phyloP scores from a whole-genome alignment of 495 filamentous ascomycete genomes.

The Penicillium ochrochloron region DNA sequence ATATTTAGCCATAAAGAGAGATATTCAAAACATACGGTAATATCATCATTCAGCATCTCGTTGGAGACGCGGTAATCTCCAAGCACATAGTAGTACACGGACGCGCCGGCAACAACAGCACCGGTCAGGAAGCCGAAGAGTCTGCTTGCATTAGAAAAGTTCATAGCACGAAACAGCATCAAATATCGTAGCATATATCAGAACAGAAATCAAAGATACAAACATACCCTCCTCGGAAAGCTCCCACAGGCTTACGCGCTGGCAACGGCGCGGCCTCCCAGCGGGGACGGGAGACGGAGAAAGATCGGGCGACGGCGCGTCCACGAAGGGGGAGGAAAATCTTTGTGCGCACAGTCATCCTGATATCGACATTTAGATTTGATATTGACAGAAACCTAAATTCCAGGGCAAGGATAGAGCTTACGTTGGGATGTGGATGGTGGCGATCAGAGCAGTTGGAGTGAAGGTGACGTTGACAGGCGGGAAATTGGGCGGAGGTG shows the following conservation, averaged over 20 bases:
- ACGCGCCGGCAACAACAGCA: constrained; percentile 73
- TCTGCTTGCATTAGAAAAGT: constrained; percentile 47
- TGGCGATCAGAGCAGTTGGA: constrained; percentile 25
- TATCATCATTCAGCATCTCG: constrained; percentile 93
- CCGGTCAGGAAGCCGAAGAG: constrained; percentile 94
- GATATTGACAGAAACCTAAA: constrained; percentile 17
- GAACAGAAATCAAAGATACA: not conserved
- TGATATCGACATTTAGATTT: constrained; percentile 16
- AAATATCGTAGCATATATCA: not conserved
- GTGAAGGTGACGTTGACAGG: constrained; percentile 40
- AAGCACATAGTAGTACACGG: constrained; percentile 88
- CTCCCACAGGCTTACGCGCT: constrained; percentile 80
- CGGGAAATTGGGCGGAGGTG: constrained; percentile 14
- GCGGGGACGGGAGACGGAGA: constrained; percentile 43
- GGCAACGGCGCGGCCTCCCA: constrained; percentile 57
- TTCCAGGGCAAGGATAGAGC: not conserved
- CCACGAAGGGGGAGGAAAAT: constrained; percentile 31
- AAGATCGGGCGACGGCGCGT: constrained; percentile 36
- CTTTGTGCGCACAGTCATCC: constrained; percentile 32
- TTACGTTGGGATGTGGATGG: constrained; percentile 17
- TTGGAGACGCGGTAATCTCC: constrained; percentile 94
- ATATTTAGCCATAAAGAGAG: constrained; percentile 9
- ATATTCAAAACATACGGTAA: constrained; percentile 72
- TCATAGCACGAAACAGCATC: not conserved
- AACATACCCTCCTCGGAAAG: constrained; percentile 89